These are phyloP conservation scores for Monilinia fructigena DNA, from an alignment of 2,329 filamentous ascomycete genomes.

Conservation along the genomic window DNA sequence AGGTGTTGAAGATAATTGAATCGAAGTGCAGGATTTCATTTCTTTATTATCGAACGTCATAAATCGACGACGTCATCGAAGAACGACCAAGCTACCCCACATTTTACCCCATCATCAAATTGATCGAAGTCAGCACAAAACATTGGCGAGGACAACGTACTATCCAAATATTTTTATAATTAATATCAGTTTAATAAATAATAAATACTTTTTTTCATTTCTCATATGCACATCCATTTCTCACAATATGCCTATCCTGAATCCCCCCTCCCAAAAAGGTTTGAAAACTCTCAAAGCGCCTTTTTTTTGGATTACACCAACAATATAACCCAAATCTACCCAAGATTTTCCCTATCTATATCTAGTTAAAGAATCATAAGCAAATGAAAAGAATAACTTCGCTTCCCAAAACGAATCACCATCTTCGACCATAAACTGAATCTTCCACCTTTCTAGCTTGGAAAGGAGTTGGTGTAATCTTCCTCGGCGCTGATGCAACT, in stretches of 20 bases:
- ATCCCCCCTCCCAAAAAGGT: background rate
- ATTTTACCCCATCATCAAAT: background rate
- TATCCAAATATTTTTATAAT: background rate
- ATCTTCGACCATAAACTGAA: conserved; percentile 39
- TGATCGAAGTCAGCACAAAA: background rate
- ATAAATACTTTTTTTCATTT: conserved; percentile 5
- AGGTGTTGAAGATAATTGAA: background rate
- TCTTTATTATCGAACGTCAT: background rate
- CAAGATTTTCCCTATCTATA: background rate
- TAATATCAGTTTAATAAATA: background rate
- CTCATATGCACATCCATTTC: background rate
- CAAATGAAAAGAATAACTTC: background rate
- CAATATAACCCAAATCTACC: conserved; percentile 6
- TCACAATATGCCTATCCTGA: background rate
- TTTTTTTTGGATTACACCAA: background rate
- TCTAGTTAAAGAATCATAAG: background rate
- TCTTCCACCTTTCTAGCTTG: conserved; percentile 31
- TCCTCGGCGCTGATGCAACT: conserved; percentile 25
- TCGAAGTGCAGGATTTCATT: background rate
- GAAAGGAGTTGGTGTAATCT: conserved; percentile 29
- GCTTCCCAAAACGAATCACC: conserved; percentile 27
- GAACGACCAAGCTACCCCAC: background rate
- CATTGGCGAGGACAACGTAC: background rate
- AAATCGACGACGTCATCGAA: background rate
- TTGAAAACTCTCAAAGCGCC: background rate